Evolutionary conservation across 1,284 basidiomycete genomes (phyloP), one percentile per base, ranked within the genome.

Genomic region (Vanrija sp.): DNA sequence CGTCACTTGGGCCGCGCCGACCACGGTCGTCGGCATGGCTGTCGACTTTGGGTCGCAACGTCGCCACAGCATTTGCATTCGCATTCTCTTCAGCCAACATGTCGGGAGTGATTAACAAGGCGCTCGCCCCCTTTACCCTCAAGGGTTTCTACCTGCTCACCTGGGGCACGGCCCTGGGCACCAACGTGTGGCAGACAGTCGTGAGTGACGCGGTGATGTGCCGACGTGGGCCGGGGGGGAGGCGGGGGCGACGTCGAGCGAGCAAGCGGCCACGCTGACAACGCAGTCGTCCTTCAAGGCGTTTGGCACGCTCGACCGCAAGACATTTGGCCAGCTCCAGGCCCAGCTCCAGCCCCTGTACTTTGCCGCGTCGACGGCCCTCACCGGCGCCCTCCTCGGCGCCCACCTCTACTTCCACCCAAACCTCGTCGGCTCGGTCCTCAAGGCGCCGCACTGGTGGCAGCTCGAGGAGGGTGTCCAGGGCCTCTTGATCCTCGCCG

Each of bases 341-440:
- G 83, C 86, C 64, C 81, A 81, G 61, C 82, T 81, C 0, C 87
- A 88, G 73, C 87, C 89, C 1, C 71, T 86, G 53, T 91, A 88
- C 76, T 90, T 91, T 65, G 71, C 80, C 23, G 71, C 83, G 43
- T 85, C 84, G 23, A 81, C 86, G 38, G 62, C 73, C 18, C 73
- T 86, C 31, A 81, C 84, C 18, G 77, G 81, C 0, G 73, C 75
- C 14, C 78, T 91, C 23, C 74, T 88, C 41, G 78, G 75, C 9
- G 76, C 82, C 35, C 89, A 88, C 83, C 78, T 82, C 8, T 79
- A 77, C 60, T 80, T 80, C 54, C 86, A 89, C 72, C 85, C 84
- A 3, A 75, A 78, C 41, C 82, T 88, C 24, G 65, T 83, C 45
- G 63, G 61, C 3, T 63, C 69, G 4, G 67, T 68, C 0, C 57